These are phyloP conservation scores for Macrophomina pseudophaseolina DNA, from an alignment of 2,329 filamentous ascomycete species.

Conservation along the genomic window DNA sequence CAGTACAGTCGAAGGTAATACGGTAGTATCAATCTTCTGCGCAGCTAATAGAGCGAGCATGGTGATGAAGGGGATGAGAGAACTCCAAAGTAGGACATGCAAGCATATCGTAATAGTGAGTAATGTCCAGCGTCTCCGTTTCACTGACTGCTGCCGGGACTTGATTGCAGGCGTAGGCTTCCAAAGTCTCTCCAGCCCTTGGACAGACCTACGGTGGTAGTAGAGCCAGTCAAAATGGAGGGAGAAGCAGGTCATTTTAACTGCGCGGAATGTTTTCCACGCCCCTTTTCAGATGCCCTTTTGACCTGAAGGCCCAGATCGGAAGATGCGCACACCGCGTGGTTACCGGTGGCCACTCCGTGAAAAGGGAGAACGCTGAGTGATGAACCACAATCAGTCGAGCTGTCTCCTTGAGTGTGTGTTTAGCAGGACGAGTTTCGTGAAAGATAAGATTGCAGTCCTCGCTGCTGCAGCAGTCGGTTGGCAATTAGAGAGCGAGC, in stretches of 20 bases:
- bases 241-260: slow-evolving; percentile 1
- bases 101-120: slow-evolving; percentile 42
- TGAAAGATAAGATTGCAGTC: neutral
- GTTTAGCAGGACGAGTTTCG: neutral
- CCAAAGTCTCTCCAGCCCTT: slow-evolving; percentile 5
- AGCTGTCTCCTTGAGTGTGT: neutral
- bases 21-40: slow-evolving; percentile 36
- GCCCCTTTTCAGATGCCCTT: neutral
- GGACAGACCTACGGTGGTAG: neutral
- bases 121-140: slow-evolving; percentile 39
- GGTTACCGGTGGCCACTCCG: neutral
- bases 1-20: slow-evolving; percentile 37
- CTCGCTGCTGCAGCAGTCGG: slow-evolving; percentile 4
- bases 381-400: neutral
- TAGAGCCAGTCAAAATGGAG: neutral
- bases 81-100: slow-evolving; percentile 42
- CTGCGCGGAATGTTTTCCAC: neutral
- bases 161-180: neutral
- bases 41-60: slow-evolving; percentile 39
- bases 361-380: neutral
- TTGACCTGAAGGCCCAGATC: neutral
- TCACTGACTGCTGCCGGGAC: neutral
- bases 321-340: neutral
- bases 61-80: slow-evolving; percentile 36
- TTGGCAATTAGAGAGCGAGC: neutral